Percentiles rank a stretch among this genome's conserved stretches.
These are phyloP conservation scores for Barbarea vulgaris DNA, from an alignment of 345 rosid genomes.

Conservation along the genomic window DNA sequence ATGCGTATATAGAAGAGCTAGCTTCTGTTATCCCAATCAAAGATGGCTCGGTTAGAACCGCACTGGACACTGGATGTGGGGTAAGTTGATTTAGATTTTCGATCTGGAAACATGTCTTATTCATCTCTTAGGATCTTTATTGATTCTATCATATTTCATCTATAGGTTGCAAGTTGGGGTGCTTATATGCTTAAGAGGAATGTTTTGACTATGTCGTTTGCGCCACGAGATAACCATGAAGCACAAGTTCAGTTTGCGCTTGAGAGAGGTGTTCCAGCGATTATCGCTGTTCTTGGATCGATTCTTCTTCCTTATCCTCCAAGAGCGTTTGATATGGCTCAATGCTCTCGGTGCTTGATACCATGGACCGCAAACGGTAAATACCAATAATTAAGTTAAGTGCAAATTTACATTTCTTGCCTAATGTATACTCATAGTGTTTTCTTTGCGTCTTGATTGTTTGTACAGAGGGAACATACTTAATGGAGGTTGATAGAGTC, in stretches of 20 bases:
- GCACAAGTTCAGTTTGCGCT: constrained; percentile 99
- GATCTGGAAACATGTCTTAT: background rate
- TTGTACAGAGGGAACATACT: constrained; percentile 72
- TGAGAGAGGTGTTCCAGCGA: constrained; percentile 95
- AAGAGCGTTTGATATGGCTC: constrained; percentile 98
- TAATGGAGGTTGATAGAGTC: constrained; percentile 97
- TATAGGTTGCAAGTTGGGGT: constrained; percentile 99
- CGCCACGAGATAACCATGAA: constrained; percentile 95
- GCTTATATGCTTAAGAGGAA: constrained; percentile 88
- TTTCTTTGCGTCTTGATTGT: constrained; percentile 29
- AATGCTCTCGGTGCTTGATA: constrained; percentile 93
- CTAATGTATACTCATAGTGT: background rate
- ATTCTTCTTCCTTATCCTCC: constrained; percentile 88
- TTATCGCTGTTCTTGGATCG: constrained; percentile 91
- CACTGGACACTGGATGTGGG: constrained; percentile 97
- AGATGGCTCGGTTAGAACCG: constrained; percentile 91
- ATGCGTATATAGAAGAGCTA: constrained; percentile 87
- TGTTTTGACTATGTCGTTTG: constrained; percentile 90
- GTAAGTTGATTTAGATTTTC: constrained; percentile 45
- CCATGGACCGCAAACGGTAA: constrained; percentile 90
- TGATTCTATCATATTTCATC: background rate
- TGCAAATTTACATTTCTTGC: background rate
- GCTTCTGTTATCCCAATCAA: constrained; percentile 86
- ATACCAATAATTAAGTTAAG: constrained; percentile 1
- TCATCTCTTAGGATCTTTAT: background rate